These are phyloP conservation scores for Paracoccidioides lutzii DNA, from an alignment of 2,329 filamentous ascomycete genomes.

Conservation along the genomic window DNA sequence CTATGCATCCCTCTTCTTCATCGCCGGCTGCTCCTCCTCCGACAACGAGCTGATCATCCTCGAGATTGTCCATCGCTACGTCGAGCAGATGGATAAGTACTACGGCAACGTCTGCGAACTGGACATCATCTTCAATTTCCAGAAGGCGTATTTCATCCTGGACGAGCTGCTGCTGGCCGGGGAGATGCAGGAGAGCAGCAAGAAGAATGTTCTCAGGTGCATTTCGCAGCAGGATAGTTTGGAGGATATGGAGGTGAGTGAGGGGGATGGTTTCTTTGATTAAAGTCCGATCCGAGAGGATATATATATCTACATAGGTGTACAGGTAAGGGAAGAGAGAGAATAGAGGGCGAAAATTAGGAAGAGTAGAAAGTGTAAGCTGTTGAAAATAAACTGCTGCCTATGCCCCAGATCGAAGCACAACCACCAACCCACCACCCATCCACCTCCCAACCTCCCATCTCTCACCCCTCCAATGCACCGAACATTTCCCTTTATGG, in stretches of 20 bases:
- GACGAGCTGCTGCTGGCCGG: slow-evolving; percentile 91
- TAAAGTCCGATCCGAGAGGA: not conserved
- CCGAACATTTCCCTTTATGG: not conserved
- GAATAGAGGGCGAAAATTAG: too few species aligned
- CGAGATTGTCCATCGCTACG: slow-evolving; percentile 97
- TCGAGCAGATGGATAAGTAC: slow-evolving; percentile 99
- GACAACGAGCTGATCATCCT: slow-evolving; percentile 98
- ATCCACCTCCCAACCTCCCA: not conserved
- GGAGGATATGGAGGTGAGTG: slow-evolving; percentile 97
- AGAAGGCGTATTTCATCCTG: slow-evolving; percentile 98
- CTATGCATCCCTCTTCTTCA: slow-evolving; percentile 98
- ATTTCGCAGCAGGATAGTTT: slow-evolving; percentile 96
- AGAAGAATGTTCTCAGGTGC: slow-evolving; percentile 94
- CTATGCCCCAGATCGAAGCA: too few species aligned
- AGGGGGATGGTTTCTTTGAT: not conserved
- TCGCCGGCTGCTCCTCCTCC: slow-evolving; percentile 88
- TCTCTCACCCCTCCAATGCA: not conserved
- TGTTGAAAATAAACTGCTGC: too few species aligned
- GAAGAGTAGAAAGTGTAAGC: too few species aligned
- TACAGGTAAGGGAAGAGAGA: not conserved
- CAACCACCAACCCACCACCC: not conserved
- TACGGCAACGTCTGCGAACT: slow-evolving; percentile 99
- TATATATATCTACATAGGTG: too few species aligned
- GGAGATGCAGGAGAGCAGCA: slow-evolving; percentile 97
- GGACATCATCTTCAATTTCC: slow-evolving; percentile 99